Base-by-base conservation (phyloP, 78 protist species). In the Dictyostelium purpureum region DNA sequence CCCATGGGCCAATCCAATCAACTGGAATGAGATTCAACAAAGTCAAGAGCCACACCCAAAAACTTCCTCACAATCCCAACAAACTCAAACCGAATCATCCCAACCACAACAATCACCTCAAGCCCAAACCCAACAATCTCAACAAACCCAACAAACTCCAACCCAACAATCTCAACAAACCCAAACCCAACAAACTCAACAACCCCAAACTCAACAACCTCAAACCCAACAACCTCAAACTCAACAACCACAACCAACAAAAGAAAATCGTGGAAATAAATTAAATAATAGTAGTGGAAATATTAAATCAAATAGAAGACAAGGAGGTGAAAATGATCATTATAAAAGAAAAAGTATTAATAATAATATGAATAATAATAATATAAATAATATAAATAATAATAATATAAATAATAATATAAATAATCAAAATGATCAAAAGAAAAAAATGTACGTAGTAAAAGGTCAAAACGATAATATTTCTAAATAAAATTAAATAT, bases 21-120 rank as follows among this genome's bases (percentile, higher is more conserved):
- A 63, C 95, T 88, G 56, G 71, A 63, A 63, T 63, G 71, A 33
- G 71, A 63, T n/a, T n/a, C n/a, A n/a, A n/a, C n/a, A n/a, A n/a
- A n/a, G n/a, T n/a, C n/a, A n/a, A n/a, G n/a, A n/a, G n/a, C n/a
- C n/a, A n/a, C n/a, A n/a, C n/a, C n/a, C n/a, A 63, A 33, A 63
- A 33, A 31, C 71, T 14, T 43, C 71, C 26, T 31, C 19, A 33
- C 26, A 63, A 63, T 33, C 37, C 16, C 10, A 63, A 31, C 71
- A 63, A 33, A 57, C 21, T 26, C 66, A 57, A 57, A 57, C 66
- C 11, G 38, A 57, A 57, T 57, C 26, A 57, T 26, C 21, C 26
- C n/a, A 77, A 77, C 43, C 57, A 81, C 38, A 63, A 63, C 38
- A 63, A 33, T 16, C n/a, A 5, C 70, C 26, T 31, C 70, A 31